A percentile compares a stretch with the other conserved stretches of the same genome.
These are phyloP conservation scores for Staphylotrichum tortipilum DNA, from an alignment of 495 filamentous ascomycete genomes.

Conservation along the genomic window DNA sequence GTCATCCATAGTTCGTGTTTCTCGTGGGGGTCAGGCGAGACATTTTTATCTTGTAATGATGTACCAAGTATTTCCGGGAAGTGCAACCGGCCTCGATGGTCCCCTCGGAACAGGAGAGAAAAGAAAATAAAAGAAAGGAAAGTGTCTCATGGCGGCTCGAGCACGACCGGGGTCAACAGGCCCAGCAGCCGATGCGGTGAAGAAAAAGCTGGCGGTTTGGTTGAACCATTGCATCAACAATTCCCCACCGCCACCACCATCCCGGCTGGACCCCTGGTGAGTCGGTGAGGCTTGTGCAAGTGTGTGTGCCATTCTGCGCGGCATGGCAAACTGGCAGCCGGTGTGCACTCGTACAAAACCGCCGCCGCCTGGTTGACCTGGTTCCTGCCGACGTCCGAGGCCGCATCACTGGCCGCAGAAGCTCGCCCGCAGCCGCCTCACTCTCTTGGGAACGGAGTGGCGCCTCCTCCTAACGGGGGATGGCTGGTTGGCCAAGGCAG, in stretches of 20 bases:
- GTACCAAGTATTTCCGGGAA: background rate
- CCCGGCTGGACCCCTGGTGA: background rate
- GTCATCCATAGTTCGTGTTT: background rate
- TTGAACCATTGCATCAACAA: background rate
- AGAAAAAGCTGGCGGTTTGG: background rate
- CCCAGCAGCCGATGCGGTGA: background rate
- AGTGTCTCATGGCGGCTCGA: no score
- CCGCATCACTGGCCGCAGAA: conserved; percentile 23
- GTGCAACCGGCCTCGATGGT: no score
- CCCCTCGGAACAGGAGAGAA: no score
- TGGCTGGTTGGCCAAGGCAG: background rate
- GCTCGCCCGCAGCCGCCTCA: conserved; percentile 13
- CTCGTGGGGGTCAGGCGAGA: conserved; percentile 3
- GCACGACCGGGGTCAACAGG: background rate
- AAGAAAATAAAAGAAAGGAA: no score
- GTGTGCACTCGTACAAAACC: no score
- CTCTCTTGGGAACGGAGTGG: background rate
- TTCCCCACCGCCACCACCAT: background rate
- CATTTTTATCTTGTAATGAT: background rate
- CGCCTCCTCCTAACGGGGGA: background rate
- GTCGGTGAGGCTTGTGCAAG: conserved; percentile 3
- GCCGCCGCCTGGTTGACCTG: no score
- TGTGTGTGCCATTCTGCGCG: background rate
- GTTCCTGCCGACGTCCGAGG: conserved; percentile 3
- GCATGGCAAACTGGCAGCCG: background rate